These are phyloP conservation scores for Perkinsus marinus DNA, from an alignment of 169 alveolate species.

Conservation along the genomic window DNA sequence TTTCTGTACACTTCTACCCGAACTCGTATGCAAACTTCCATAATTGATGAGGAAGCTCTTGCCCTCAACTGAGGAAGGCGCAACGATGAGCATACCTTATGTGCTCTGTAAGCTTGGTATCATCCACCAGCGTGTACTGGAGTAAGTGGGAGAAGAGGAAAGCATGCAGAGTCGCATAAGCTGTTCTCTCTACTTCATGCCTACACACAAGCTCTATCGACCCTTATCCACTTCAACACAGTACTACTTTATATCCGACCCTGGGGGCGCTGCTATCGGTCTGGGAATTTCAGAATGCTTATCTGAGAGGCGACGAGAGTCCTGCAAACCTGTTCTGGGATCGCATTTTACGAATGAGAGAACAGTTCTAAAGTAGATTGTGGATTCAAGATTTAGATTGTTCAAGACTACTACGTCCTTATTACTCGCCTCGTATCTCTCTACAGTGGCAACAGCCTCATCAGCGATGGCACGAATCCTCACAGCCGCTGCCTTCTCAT, in stretches of 20 bases:
- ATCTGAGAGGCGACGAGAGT: background rate
- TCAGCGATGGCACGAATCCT: background rate
- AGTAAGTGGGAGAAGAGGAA: background rate
- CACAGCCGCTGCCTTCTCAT: background rate
- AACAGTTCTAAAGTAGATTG: too few relatives aligned
- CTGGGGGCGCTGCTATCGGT: background rate
- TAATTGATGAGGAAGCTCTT: too few relatives aligned
- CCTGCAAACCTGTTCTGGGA: too few relatives aligned
- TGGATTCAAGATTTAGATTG: too few relatives aligned
- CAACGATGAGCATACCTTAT: background rate
- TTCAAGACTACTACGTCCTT: background rate
- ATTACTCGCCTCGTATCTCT: background rate
- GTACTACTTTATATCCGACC: background rate
- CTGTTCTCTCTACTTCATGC: background rate
- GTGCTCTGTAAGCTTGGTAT: background rate
- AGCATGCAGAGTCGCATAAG: background rate
- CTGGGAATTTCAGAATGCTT: background rate
- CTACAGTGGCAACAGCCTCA: background rate
- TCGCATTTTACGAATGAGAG: too few relatives aligned
- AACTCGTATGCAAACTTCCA: too few relatives aligned
- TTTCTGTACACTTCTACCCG: too few relatives aligned
- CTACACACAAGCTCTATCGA: background rate
- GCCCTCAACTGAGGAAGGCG: too few relatives aligned
- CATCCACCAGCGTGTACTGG: background rate
- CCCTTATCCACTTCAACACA: background rate